These are phyloP conservation scores for Ophioceras dolichostomum DNA, from an alignment of 2,329 filamentous ascomycete genomes.

Conservation along the genomic window DNA sequence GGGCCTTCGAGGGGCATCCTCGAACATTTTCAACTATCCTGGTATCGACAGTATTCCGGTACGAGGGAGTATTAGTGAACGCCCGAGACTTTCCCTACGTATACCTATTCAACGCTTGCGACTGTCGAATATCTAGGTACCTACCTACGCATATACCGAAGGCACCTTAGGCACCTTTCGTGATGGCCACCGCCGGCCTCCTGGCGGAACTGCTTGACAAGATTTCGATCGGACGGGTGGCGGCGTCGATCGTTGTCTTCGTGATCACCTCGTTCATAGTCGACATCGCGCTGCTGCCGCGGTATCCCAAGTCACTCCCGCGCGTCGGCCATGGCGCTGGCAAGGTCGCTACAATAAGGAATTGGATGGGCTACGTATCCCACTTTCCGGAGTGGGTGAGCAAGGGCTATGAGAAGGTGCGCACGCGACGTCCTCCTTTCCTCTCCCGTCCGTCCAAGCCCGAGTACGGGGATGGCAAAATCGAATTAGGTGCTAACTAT, in stretches of 20 bases:
- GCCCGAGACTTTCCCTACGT: no score
- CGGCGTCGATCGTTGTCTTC: constrained; percentile 16
- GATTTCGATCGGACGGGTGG: constrained; percentile 17
- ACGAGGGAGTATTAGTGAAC: no score
- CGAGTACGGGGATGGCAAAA: no score
- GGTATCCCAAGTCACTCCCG: constrained; percentile 25
- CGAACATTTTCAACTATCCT: no score
- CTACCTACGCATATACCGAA: no score
- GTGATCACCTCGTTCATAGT: constrained; percentile 23
- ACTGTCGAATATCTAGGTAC: no score
- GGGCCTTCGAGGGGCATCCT: no score
- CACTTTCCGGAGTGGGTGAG: constrained; percentile 25
- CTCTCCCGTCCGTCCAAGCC: no score
- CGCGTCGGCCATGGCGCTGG: constrained; percentile 25
- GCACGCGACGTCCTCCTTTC: neutral
- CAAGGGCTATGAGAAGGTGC: constrained; percentile 28
- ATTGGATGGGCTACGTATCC: constrained; percentile 24
- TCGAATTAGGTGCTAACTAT: no score
- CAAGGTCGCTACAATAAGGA: constrained; percentile 22
- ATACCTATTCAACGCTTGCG: no score
- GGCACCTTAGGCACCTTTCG: no score
- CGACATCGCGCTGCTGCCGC: constrained; percentile 25
- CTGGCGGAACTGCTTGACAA: constrained; percentile 14
- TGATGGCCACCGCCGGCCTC: constrained; percentile 6
- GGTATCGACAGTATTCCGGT: no score